Percentiles rank a stretch among this genome's conserved stretches.
These are phyloP conservation scores for Clavaria fumosa DNA, from an alignment of 768 basidiomycete species.

Conservation along the genomic window DNA sequence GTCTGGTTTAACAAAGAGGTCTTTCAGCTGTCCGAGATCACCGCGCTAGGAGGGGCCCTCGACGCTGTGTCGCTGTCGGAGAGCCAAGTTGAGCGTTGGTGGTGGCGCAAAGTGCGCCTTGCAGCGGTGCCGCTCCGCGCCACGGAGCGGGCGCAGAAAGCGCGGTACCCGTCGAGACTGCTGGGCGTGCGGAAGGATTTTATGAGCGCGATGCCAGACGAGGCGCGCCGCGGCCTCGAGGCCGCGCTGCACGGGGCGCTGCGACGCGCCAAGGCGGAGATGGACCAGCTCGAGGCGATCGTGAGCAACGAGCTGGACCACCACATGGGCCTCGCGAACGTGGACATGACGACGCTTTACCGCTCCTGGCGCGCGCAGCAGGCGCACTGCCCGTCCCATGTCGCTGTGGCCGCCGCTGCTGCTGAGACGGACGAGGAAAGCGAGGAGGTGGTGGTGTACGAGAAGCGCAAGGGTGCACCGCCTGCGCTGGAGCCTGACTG, in stretches of 20 bases:
- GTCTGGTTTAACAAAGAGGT: slow-evolving; percentile 5
- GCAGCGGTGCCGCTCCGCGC: slow-evolving; percentile 10
- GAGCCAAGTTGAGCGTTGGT: slow-evolving; percentile 23
- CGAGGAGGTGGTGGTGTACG: too few relatives aligned
- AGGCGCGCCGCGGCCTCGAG: slow-evolving; percentile 19
- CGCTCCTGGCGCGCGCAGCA: neutral
- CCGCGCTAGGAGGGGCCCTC: slow-evolving; percentile 24
- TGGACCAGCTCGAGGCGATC: slow-evolving; percentile 24
- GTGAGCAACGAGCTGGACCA: slow-evolving; percentile 21
- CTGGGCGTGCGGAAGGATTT: slow-evolving; percentile 20
- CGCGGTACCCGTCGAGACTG: slow-evolving; percentile 24
- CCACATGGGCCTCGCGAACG: slow-evolving; percentile 16
- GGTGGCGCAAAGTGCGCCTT: slow-evolving; percentile 19
- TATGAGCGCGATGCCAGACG: slow-evolving; percentile 22
- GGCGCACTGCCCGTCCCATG: neutral
- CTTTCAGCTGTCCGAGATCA: slow-evolving; percentile 28
- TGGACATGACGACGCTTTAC: slow-evolving; percentile 15
- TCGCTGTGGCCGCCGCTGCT: too few relatives aligned
- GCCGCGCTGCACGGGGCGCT: slow-evolving; percentile 22
- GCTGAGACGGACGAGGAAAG: too few relatives aligned
- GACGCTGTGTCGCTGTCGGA: slow-evolving; percentile 29
- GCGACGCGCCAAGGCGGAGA: slow-evolving; percentile 19
- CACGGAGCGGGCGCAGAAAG: slow-evolving; percentile 22
- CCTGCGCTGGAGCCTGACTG: too few relatives aligned
- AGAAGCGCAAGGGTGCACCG: too few relatives aligned